A percentile compares a stretch with the other conserved stretches of the same genome.
These are phyloP conservation scores for Hyphopichia burtonii DNA, from an alignment of 1,139 yeast genomes.

Conservation along the genomic window DNA sequence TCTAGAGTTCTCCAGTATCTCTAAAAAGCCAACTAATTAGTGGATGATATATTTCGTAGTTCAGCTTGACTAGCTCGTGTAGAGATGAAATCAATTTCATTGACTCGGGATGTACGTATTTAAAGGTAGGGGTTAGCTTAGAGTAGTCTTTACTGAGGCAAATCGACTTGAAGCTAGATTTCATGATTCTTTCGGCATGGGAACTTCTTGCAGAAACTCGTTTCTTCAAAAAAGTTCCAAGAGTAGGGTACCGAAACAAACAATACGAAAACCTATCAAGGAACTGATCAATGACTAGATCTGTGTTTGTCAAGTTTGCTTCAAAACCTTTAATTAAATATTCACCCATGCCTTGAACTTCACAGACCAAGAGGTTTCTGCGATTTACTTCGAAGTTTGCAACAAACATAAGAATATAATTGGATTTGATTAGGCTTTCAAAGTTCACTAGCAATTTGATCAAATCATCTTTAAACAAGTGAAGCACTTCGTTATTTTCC, in stretches of 20 bases:
- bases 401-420: not conserved
- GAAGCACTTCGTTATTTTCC: not conserved
- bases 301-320: not conserved
- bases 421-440: not conserved
- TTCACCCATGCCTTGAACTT: not conserved
- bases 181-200: not conserved
- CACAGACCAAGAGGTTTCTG: not conserved
- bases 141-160: not conserved
- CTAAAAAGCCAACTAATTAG: conserved; percentile 30
- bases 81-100: not conserved
- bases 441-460: not conserved
- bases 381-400: not conserved
- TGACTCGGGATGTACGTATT: not conserved
- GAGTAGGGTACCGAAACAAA: too few species aligned
- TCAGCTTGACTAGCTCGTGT: conserved; percentile 5
- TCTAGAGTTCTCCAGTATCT: conserved; percentile 22
- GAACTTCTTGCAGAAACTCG: not conserved
- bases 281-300: not conserved
- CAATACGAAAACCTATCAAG: not conserved
- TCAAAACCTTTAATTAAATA: not conserved
- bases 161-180: not conserved
- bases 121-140: not conserved
- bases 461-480: not conserved
- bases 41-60: conserved; percentile 26
- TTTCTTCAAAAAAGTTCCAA: not conserved